Evolutionary conservation across 2,329 filamentous ascomycete species (phyloP).

Genomic region (Aureobasidium melanogenum): DNA sequence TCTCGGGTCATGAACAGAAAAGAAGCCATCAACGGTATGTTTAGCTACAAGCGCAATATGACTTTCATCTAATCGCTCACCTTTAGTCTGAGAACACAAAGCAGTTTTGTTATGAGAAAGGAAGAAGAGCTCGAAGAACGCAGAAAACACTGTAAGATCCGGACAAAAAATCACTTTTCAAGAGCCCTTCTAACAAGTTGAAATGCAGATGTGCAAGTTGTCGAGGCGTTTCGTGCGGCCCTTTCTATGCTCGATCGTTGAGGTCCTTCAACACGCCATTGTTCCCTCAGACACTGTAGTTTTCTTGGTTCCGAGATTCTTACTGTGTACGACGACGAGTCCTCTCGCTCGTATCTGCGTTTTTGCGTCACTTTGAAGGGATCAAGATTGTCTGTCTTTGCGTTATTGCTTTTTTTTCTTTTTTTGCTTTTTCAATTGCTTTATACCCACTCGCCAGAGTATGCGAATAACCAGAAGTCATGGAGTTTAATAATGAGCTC

Average conservation of each 20-base stretch:
- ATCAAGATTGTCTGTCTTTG: background rate
- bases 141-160: conserved; percentile 62
- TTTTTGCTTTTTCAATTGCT: background rate
- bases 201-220: conserved; percentile 34
- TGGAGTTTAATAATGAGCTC: background rate
- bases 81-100: conserved; percentile 65
- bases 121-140: conserved; percentile 65
- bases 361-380: background rate
- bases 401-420: background rate
- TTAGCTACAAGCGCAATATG: background rate
- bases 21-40: conserved; percentile 65
- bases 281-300: background rate
- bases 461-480: background rate
- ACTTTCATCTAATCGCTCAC: conserved; percentile 14
- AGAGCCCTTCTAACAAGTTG: background rate
- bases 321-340: background rate
- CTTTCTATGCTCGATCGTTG: conserved; percentile 32
- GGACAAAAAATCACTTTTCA: background rate
- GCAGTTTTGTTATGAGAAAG: conserved; percentile 63
- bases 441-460: conserved; percentile 7
- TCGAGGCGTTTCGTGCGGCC: conserved; percentile 41
- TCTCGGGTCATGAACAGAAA: conserved; percentile 63
- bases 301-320: background rate
- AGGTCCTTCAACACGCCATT: background rate
- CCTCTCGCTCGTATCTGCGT: background rate